These are phyloP conservation scores for Alternaria incomplexa DNA, from an alignment of 2,329 filamentous ascomycete genomes.

Conservation along the genomic window DNA sequence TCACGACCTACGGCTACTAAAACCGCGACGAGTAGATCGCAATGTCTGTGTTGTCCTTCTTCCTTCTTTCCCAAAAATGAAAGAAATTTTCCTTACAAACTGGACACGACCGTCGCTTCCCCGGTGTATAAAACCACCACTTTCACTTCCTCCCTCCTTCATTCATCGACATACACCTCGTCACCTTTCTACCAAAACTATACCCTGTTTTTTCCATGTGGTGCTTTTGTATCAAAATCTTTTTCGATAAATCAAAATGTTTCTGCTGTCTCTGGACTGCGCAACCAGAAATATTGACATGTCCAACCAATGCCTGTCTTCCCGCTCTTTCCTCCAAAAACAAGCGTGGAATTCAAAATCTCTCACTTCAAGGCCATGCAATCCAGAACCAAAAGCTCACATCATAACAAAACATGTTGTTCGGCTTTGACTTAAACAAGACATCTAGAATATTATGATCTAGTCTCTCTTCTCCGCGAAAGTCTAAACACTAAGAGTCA, in stretches of 20 bases:
- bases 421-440: neutral
- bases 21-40: neutral
- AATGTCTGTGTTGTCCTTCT: neutral
- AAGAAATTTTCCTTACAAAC: too few relatives aligned
- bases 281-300: neutral
- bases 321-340: neutral
- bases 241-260: neutral
- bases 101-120: neutral
- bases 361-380: neutral
- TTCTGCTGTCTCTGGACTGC: neutral
- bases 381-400: neutral
- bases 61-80: neutral
- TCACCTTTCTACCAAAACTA: neutral
- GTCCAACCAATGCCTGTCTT: neutral
- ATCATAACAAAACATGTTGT: neutral
- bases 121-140: neutral
- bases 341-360: neutral
- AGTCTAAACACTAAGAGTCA: neutral
- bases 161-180: neutral
- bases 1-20: neutral
- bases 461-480: neutral
- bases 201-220: neutral
- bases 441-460: neutral
- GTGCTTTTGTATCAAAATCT: too few relatives aligned
- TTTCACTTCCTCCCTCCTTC: neutral